phyloP scores from a whole-genome alignment of 148 eudicot genomes.

The Arctostaphylos glauca region DNA sequence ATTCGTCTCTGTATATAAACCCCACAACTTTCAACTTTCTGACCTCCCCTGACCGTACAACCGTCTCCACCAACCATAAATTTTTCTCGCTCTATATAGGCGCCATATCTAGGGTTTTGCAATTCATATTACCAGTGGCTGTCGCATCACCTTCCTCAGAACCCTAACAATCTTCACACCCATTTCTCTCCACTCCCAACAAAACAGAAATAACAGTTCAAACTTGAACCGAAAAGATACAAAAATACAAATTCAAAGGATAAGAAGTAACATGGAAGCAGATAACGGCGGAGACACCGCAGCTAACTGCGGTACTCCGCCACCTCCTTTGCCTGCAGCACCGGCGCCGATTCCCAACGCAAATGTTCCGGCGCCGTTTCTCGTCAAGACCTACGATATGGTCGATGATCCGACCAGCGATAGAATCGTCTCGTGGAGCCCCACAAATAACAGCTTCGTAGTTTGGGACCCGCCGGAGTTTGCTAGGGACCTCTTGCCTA shows the following conservation, averaged over 20 bases:
- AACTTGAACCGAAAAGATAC: background rate
- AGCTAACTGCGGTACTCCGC: constrained; percentile 5
- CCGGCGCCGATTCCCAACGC: constrained; percentile 44
- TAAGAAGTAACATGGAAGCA: constrained; percentile 5
- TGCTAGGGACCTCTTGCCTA: constrained; percentile 66
- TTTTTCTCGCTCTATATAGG: background rate
- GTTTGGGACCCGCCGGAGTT: constrained; percentile 94
- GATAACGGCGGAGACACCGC: background rate
- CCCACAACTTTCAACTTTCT: background rate
- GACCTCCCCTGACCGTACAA: background rate
- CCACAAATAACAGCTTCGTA: constrained; percentile 70
- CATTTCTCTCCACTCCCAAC: background rate
- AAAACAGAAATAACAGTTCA: background rate
- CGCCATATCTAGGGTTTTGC: constrained; percentile 1
- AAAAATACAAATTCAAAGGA: too few relatives aligned
- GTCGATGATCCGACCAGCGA: constrained; percentile 69
- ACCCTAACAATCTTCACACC: background rate
- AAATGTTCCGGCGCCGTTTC: constrained; percentile 67
- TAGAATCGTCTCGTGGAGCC: constrained; percentile 74
- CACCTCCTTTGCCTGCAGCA: constrained; percentile 15
- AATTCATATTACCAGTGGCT: background rate
- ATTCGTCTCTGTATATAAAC: background rate
- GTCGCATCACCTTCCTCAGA: background rate
- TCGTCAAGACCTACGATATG: constrained; percentile 73
- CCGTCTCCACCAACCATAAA: background rate